A percentile compares a stretch with the other conserved stretches of the same genome.
These are phyloP conservation scores for Huiozyma naganishii DNA, from an alignment of 805 yeast genomes.

Conservation along the genomic window DNA sequence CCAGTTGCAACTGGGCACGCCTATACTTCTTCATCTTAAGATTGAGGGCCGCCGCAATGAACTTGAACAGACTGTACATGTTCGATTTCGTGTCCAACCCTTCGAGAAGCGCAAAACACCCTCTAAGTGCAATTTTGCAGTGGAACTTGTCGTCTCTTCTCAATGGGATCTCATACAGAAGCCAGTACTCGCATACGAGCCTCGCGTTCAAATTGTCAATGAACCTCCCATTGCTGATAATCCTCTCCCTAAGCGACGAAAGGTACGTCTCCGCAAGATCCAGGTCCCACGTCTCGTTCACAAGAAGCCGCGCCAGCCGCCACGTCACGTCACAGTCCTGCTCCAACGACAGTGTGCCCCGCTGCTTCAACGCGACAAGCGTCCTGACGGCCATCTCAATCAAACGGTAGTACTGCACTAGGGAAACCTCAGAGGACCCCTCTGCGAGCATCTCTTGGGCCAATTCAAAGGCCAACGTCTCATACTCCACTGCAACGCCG, in stretches of 20 bases:
- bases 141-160: slow-evolving; percentile 11
- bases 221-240: slow-evolving; percentile 11
- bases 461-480: slow-evolving; percentile 11
- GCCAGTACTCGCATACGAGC: slow-evolving; percentile 2
- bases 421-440: slow-evolving; percentile 13
- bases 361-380: slow-evolving; percentile 10
- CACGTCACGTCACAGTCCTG: slow-evolving; percentile 20
- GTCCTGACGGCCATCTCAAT: slow-evolving; percentile 21
- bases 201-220: slow-evolving; percentile 16
- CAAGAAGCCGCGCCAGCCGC: slow-evolving; percentile 18
- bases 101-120: slow-evolving; percentile 12
- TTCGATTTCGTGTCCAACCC: slow-evolving; percentile 1
- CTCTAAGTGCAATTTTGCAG: slow-evolving; percentile 17
- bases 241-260: slow-evolving; percentile 16
- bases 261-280: slow-evolving; percentile 23
- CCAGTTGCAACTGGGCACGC: slow-evolving; percentile 1
- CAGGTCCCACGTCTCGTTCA: slow-evolving; percentile 23
- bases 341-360: slow-evolving; percentile 14
- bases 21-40: slow-evolving; percentile 6
- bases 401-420: slow-evolving; percentile 27
- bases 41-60: slow-evolving; percentile 8
- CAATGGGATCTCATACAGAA: slow-evolving; percentile 13
- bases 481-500: slow-evolving; percentile 19
- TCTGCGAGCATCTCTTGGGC: slow-evolving; percentile 1
- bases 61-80: slow-evolving; percentile 9